Evolutionary conservation across 768 basidiomycete genomes (phyloP).

Genomic region (Pholiota molesta): DNA sequence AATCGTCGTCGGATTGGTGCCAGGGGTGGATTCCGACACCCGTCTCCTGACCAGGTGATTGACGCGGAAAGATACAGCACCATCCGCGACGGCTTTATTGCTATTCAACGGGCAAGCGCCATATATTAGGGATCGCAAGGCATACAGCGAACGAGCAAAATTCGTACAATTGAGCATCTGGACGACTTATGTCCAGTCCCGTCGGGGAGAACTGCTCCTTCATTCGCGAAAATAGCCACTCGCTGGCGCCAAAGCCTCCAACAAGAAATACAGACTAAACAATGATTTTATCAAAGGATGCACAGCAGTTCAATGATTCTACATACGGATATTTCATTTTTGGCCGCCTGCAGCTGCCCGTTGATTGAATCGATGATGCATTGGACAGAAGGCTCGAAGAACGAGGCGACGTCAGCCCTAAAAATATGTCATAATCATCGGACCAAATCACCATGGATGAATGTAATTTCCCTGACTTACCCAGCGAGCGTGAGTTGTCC

Average conservation of each 20-base stretch:
- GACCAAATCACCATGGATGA: too few relatives aligned
- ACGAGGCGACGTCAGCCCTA: constrained; percentile 32
- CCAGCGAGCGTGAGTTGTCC: constrained; percentile 48
- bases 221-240: constrained; percentile 47
- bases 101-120: constrained; percentile 5
- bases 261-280: constrained; percentile 46
- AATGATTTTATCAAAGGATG: neutral
- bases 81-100: constrained; percentile 30
- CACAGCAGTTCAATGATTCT: neutral
- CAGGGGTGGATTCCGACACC: constrained; percentile 25
- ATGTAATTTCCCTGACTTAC: constrained; percentile 17
- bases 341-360: constrained; percentile 20
- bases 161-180: constrained; percentile 52
- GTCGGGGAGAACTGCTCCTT: constrained; percentile 34
- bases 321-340: constrained; percentile 34
- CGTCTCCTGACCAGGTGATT: constrained; percentile 24
- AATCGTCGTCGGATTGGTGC: constrained; percentile 20
- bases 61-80: constrained; percentile 26
- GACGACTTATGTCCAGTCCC: constrained; percentile 43
- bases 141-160: neutral
- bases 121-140: neutral
- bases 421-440: too few relatives aligned
- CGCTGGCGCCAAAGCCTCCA: constrained; percentile 56
- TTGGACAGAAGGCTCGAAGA: constrained; percentile 36
- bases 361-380: constrained; percentile 31